These are phyloP conservation scores for Cryphonectria nitschkei DNA, from an alignment of 2,329 filamentous ascomycete genomes.

Conservation along the genomic window DNA sequence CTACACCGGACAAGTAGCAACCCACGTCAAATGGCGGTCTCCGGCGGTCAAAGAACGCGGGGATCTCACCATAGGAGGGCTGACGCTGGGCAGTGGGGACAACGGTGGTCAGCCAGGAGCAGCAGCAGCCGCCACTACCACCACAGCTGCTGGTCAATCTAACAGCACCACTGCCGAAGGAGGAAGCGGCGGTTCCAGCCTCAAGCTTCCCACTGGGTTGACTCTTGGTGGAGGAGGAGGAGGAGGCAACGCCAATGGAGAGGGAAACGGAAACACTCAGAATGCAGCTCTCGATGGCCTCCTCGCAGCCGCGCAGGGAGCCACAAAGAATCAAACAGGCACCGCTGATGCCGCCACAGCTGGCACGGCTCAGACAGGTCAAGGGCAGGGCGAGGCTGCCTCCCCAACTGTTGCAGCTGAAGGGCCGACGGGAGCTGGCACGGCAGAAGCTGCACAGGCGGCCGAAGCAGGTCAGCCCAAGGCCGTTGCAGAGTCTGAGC, in stretches of 20 bases:
- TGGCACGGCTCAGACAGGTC: conserved; percentile 14
- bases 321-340: conserved; percentile 21
- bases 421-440: not conserved
- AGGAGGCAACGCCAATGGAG: not conserved
- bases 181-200: conserved; percentile 8
- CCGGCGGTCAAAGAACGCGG: conserved; percentile 16
- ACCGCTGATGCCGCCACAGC: not conserved
- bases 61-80: conserved; percentile 20
- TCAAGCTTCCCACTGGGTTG: conserved; percentile 15
- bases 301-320: conserved; percentile 20
- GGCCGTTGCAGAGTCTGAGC: conserved; percentile 25
- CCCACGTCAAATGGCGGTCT: conserved; percentile 5
- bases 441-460: conserved; percentile 8
- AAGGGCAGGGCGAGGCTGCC: conserved; percentile 22
- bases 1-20: conserved; percentile 18
- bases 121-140: not conserved
- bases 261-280: conserved; percentile 4
- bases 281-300: conserved; percentile 15
- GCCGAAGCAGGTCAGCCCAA: conserved; percentile 14
- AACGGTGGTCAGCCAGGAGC: conserved; percentile 4
- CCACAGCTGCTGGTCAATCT: conserved; percentile 11
- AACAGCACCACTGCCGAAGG: not conserved
- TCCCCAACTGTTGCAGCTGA: conserved; percentile 6
- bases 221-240: conserved; percentile 18
- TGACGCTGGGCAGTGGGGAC: conserved; percentile 23